Evolutionary conservation across 495 filamentous ascomycete genomes (phyloP), one percentile per base, ranked within the genome.

Genomic region (Trichoderma gamsii): DNA sequence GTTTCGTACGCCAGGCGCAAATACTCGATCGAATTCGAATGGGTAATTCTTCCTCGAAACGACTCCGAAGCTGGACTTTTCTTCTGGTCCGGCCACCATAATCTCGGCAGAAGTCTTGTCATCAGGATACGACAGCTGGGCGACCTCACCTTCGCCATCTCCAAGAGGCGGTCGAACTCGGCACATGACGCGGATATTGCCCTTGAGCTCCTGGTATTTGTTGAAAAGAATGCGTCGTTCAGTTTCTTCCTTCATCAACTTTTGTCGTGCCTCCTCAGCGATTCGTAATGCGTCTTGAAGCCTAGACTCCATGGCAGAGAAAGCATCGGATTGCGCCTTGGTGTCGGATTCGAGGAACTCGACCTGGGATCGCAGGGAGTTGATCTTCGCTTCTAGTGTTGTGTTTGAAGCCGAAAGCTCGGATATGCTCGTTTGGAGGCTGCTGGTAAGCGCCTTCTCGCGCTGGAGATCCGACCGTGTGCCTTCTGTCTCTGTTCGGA

Each of bases 141-240:
- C 85, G 27, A 83, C 82, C 3, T 89, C 86, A 0, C 79, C 79
- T 23, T 86, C 82, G 51, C 86, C 82, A 46, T 83, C 73, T 65
- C 77, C 75, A 4, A 95, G 81, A 0, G 90, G 81, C 3, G 96
- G 95, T n/a, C 96, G 90, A 41, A 97, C 93, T 73, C 95, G 88
- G 76, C 93, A 97, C 84, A 98, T 98, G 49, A 99, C 95, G 12
- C 95, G 90, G 71, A 99, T 99, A 72, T 99, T 99, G 67, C 95
- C 95, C 77, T 97, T 97, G n/a, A 99, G 84, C 71, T 99, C 96
- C 75, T 98, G 93, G 44, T 98, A 93, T 76, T 97, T 93, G 75
- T 98, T 97, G 80, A 97, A 96, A 12, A 99, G 86, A 72, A 95
- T 93, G 46, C 96, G 87, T 35, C 95, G 86, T 27, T 97, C 79